These are phyloP conservation scores for Stachybotrys chartarum DNA, from an alignment of 2,329 filamentous ascomycete species.

Conservation along the genomic window DNA sequence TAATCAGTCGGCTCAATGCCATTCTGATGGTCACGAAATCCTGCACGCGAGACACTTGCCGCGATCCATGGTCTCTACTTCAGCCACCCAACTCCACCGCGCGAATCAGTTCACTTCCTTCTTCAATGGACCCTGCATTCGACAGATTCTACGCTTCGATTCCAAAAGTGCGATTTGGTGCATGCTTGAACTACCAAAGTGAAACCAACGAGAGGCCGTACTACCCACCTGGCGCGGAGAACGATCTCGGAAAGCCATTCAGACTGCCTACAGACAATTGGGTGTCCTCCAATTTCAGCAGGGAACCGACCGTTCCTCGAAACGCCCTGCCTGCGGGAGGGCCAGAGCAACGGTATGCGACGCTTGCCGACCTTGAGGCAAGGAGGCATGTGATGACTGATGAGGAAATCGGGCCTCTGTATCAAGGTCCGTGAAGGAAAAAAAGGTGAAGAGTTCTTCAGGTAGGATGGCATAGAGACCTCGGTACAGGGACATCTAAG, in stretches of 20 bases:
- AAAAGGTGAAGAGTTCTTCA: background rate
- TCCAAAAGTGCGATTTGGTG: background rate
- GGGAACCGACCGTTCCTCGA: background rate
- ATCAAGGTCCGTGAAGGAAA: background rate
- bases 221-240: slow-evolving; percentile 2
- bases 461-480: too few species aligned
- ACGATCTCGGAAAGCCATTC: slow-evolving; percentile 2
- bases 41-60: slow-evolving; percentile 13
- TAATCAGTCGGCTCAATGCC: slow-evolving; percentile 13
- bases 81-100: slow-evolving; percentile 1
- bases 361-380: background rate
- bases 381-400: background rate
- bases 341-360: slow-evolving; percentile 3
- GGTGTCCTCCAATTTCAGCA: background rate
- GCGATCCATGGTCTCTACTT: slow-evolving; percentile 13
- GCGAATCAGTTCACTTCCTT: background rate
- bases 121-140: background rate
- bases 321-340: slow-evolving; percentile 1
- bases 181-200: background rate
- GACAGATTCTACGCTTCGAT: background rate
- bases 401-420: background rate
- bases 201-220: slow-evolving; percentile 4
- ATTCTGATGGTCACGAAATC: slow-evolving; percentile 18
- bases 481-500: too few species aligned
- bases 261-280: slow-evolving; percentile 3